These are phyloP conservation scores for Mycena citricolor DNA, from an alignment of 1,284 basidiomycete species.

Conservation along the genomic window DNA sequence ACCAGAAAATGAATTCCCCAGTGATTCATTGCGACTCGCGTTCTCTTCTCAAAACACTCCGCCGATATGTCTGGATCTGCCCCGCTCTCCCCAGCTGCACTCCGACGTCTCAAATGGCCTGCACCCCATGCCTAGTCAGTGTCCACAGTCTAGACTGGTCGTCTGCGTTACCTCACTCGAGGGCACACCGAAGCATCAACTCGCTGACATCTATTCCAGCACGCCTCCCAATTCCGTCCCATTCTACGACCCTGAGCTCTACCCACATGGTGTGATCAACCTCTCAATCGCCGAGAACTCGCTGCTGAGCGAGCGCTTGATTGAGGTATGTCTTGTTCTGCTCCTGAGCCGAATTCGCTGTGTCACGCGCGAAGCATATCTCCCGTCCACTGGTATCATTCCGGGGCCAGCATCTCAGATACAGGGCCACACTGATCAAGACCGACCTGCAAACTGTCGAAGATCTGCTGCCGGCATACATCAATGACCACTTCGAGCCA, in stretches of 20 bases:
- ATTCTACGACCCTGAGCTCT: conserved; percentile 18
- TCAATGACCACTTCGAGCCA: conserved; percentile 27
- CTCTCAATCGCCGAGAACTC: conserved; percentile 21
- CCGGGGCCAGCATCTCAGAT: conserved; percentile 13
- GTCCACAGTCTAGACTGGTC: too few species aligned
- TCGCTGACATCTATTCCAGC: too few species aligned
- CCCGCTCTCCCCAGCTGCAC: too few species aligned
- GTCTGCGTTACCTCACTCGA: too few species aligned
- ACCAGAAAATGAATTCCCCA: too few species aligned
- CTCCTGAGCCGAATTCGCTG: not conserved
- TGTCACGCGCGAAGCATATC: conserved; percentile 3
- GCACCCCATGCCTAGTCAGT: too few species aligned
- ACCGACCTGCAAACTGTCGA: conserved; percentile 17
- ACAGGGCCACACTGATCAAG: conserved; percentile 12
- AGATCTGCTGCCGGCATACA: conserved; percentile 21
- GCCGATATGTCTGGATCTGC: too few species aligned
- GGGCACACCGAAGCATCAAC: too few species aligned
- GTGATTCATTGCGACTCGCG: too few species aligned
- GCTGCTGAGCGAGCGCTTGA: conserved; percentile 14
- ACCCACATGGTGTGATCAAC: conserved; percentile 18
- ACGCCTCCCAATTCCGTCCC: conserved; percentile 11
- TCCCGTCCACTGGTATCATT: conserved; percentile 12
- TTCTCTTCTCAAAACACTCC: too few species aligned
- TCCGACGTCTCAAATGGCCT: too few species aligned
- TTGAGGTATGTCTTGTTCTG: conserved; percentile 7